These are phyloP conservation scores for Arabis hirsuta DNA, from an alignment of 345 rosid species.

Conservation along the genomic window DNA sequence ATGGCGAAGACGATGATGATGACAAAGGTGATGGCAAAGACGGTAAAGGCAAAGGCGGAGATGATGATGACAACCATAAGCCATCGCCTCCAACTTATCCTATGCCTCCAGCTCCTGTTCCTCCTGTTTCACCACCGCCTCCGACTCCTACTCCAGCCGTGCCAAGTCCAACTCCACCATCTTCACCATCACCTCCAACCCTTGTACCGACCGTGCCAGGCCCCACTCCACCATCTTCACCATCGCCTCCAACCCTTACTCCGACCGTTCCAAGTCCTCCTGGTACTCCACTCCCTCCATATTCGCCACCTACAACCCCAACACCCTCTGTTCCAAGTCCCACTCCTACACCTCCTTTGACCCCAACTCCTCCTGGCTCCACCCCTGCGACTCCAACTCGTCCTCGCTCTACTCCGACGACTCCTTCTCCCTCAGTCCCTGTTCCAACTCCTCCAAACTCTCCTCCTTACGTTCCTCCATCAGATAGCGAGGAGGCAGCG, in stretches of 20 bases:
- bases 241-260: background rate
- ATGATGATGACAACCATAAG: background rate
- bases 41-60: background rate
- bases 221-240: background rate
- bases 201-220: constrained; percentile 16
- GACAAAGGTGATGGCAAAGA: no score
- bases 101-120: constrained; percentile 8
- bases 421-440: background rate
- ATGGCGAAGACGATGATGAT: background rate
- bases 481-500: constrained; percentile 32
- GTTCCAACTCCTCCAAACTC: constrained; percentile 25
- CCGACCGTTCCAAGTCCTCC: constrained; percentile 15
- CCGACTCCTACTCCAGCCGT: constrained; percentile 25
- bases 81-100: background rate
- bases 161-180: constrained; percentile 20
- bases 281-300: constrained; percentile 31
- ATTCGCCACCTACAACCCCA: constrained; percentile 9
- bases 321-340: constrained; percentile 25
- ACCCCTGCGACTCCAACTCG: constrained; percentile 26
- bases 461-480: constrained; percentile 32
- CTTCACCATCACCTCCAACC: no score
- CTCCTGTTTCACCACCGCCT: constrained; percentile 22
- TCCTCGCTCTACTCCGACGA: background rate
- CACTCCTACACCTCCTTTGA: constrained; percentile 29
- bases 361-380: constrained; percentile 22